Evolutionary conservation across 2,329 filamentous ascomycete genomes (phyloP).

Genomic region (Penicillium sp.): DNA sequence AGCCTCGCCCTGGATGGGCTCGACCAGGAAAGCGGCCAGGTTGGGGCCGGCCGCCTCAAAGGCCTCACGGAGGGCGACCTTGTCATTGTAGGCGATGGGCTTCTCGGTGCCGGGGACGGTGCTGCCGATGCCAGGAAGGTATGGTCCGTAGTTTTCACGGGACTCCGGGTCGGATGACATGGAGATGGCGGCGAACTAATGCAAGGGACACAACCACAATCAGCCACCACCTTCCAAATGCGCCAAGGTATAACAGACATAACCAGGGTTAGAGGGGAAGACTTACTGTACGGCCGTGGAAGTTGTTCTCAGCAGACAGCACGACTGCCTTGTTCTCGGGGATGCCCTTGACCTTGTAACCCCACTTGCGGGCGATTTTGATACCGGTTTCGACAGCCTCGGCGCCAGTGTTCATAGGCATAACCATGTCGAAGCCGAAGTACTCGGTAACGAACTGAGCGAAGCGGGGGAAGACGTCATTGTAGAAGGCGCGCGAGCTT

Average conservation of each 20-base stretch:
- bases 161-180: conserved; percentile 95
- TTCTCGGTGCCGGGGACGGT: conserved; percentile 71
- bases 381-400: conserved; percentile 95
- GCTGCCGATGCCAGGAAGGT: conserved; percentile 83
- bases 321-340: conserved; percentile 79
- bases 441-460: conserved; percentile 85
- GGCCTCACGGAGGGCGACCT: conserved; percentile 73
- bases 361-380: conserved; percentile 97
- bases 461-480: conserved; percentile 95
- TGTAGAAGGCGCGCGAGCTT: conserved; percentile 94
- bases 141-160: conserved; percentile 94
- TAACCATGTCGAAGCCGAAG: conserved; percentile 95
- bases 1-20: conserved; percentile 96
- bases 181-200: conserved; percentile 86
- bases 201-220: conserved; percentile 5
- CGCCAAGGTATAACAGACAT: neutral
- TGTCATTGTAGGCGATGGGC: conserved; percentile 81
- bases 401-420: conserved; percentile 97
- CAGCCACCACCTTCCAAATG: conserved; percentile 1
- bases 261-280: neutral
- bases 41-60: conserved; percentile 78
- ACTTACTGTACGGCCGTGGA: conserved; percentile 89
- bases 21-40: conserved; percentile 88
- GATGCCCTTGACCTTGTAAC: conserved; percentile 93
- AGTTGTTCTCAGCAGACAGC: conserved; percentile 85